Evolutionary conservation across 495 filamentous ascomycete species (phyloP), one percentile per base, ranked within the genome.

Genomic region (Halenospora varia): DNA sequence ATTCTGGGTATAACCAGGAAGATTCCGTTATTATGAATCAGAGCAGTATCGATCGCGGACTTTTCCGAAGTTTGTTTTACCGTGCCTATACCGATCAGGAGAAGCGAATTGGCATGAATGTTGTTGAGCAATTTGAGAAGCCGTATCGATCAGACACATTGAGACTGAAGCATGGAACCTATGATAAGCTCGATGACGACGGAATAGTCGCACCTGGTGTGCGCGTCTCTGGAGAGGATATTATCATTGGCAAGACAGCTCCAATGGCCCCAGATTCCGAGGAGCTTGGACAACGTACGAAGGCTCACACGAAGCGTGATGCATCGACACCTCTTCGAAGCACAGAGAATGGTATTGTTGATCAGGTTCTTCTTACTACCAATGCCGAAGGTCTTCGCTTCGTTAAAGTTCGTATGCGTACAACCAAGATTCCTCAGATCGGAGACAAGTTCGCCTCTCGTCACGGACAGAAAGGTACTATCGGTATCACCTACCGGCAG

Each of bases 21-120:
- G 94, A 99, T 82, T 97, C 94, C 20, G 94, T 99, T 51, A 95
- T 99, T 63, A 97, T 99, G 95, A 99, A 97, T 73, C 95, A 99
- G 72, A 95, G 90, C 75, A 94, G 90, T 63, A 97, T 97, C 64
- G 94, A 99, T 66, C 88, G 94, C 57, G 94, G 94, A 29, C 77
- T 99, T 10, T 97, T 97, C 88, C 86, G 94, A 68, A 95, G 89
- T 84, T 77, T 99, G 17, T 99, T 97, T 79, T 97, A 96, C 79
- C 88, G 95, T 56, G 89, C 92, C 19, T 97, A 99, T 70, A 92
- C 88, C 25, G 94, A 97, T 65, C 88, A 88, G 56, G 94, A 99
- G 74, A 97, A 97, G 77, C 85, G 87, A 50, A 85, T 97, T 25
- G 94, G 93, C 22, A 87, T 96, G 77, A 85, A 86, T 51, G 83